These are phyloP conservation scores for Xanthoconium stramineum DNA, from an alignment of 768 basidiomycete species.

Conservation along the genomic window DNA sequence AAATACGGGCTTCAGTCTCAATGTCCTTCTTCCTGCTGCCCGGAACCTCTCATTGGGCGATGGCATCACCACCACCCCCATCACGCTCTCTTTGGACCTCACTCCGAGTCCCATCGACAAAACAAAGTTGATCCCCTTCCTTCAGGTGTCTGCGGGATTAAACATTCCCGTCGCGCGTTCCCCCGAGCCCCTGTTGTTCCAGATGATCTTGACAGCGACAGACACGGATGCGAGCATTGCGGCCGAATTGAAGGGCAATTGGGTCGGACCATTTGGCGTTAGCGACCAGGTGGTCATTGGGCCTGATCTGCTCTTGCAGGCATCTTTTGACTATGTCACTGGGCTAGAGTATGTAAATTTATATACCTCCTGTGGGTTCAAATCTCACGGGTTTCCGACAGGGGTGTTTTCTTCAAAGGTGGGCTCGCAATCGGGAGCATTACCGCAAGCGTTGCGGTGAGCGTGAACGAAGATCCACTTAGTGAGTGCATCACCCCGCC, in stretches of 20 bases:
- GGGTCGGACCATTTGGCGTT: conserved; percentile 4
- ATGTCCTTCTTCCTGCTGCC: conserved; percentile 1
- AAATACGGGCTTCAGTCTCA: neutral
- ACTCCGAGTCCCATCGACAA: conserved; percentile 1
- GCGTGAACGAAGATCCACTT: conserved; percentile 5
- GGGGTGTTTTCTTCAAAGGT: conserved; percentile 1
- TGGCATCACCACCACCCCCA: conserved; percentile 1
- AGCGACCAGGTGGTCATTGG: neutral
- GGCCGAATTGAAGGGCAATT: conserved; percentile 2
- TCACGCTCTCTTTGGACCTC: conserved; percentile 1
- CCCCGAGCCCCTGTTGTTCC: neutral
- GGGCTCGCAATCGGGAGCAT: conserved; percentile 1
- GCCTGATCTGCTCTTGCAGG: conserved; percentile 1
- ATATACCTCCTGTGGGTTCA: no score
- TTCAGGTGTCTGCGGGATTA: conserved; percentile 1
- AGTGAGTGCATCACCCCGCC: neutral
- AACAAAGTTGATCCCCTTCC: neutral
- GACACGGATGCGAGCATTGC: neutral
- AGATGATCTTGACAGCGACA: neutral
- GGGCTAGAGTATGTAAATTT: neutral
- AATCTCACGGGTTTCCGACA: neutral
- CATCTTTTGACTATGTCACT: neutral
- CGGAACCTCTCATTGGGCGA: conserved; percentile 7
- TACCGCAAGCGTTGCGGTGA: neutral
- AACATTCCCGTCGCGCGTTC: conserved; percentile 1